Evolutionary conservation across 2,329 filamentous ascomycete genomes (phyloP).

Genomic region (Cladorrhinum sp.): DNA sequence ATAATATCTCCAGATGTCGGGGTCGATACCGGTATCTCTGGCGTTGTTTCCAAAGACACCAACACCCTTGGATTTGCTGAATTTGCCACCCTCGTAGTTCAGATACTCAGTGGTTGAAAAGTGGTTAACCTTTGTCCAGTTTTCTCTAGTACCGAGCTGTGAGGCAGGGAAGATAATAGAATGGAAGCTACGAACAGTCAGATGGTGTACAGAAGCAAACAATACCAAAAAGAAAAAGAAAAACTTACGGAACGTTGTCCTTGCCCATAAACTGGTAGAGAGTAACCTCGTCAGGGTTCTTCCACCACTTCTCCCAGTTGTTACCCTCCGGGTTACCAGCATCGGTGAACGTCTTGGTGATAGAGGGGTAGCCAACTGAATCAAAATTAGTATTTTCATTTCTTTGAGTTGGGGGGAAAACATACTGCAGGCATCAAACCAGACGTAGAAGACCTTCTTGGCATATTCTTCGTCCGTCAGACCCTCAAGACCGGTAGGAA

Average conservation of each 20-base stretch:
- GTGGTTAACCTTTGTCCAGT: slow-evolving; percentile 87
- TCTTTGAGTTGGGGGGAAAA: not conserved
- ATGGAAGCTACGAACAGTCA: slow-evolving; percentile 65
- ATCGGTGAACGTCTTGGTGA: slow-evolving; percentile 83
- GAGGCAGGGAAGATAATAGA: slow-evolving; percentile 88
- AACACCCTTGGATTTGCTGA: slow-evolving; percentile 84
- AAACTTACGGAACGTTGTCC: slow-evolving; percentile 59
- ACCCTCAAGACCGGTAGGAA: slow-evolving; percentile 47
- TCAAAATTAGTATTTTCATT: slow-evolving; percentile 8
- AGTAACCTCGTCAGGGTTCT: slow-evolving; percentile 79
- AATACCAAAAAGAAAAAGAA: not conserved
- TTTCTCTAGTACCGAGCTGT: slow-evolving; percentile 77
- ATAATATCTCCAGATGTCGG: slow-evolving; percentile 93
- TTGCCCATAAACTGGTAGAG: slow-evolving; percentile 97
- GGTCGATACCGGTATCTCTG: slow-evolving; percentile 76
- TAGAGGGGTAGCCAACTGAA: slow-evolving; percentile 80
- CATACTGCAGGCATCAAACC: slow-evolving; percentile 62
- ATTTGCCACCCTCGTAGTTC: slow-evolving; percentile 87
- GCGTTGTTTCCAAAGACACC: slow-evolving; percentile 91
- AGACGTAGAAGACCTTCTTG: slow-evolving; percentile 77
- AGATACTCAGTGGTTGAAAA: slow-evolving; percentile 87
- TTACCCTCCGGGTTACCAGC: slow-evolving; percentile 44
- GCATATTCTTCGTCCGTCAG: slow-evolving; percentile 54
- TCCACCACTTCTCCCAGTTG: slow-evolving; percentile 94
- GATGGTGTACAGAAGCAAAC: slow-evolving; percentile 33